phyloP scores from a whole-genome alignment of 2,329 filamentous ascomycete genomes.

The Pseudogymnoascus sp. region DNA sequence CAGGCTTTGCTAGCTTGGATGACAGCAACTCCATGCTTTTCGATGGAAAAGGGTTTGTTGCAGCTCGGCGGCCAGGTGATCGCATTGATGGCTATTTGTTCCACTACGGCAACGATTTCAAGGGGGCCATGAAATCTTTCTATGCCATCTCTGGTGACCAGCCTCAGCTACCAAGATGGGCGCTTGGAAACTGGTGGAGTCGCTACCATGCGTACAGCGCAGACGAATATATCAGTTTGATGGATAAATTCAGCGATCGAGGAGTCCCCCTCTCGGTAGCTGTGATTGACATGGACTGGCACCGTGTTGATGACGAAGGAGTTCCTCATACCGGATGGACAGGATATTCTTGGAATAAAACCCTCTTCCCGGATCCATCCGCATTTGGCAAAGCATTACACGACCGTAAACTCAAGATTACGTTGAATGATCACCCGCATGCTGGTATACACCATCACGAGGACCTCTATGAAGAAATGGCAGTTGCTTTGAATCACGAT shows the following conservation, averaged over 20 bases:
- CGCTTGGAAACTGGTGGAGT: slow-evolving; percentile 59
- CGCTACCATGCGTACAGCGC: slow-evolving; percentile 52
- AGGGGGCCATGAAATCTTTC: slow-evolving; percentile 44
- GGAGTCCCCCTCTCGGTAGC: slow-evolving; percentile 50
- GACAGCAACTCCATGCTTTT: slow-evolving; percentile 52
- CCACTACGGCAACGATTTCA: slow-evolving; percentile 49
- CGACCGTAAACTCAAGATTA: slow-evolving; percentile 43
- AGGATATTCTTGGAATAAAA: slow-evolving; percentile 55
- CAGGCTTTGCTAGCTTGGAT: slow-evolving; percentile 45
- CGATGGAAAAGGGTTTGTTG: slow-evolving; percentile 44
- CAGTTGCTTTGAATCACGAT: slow-evolving; percentile 43
- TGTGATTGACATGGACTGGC: slow-evolving; percentile 62
- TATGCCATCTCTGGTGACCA: slow-evolving; percentile 50
- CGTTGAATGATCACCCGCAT: slow-evolving; percentile 56
- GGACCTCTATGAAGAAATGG: slow-evolving; percentile 48
- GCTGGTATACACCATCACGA: slow-evolving; percentile 46
- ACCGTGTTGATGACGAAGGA: slow-evolving; percentile 42
- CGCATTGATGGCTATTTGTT: slow-evolving; percentile 54
- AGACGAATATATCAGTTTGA: slow-evolving; percentile 48
- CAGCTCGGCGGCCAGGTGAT: slow-evolving; percentile 37
- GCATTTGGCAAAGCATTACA: slow-evolving; percentile 45
- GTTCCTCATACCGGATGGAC: slow-evolving; percentile 47
- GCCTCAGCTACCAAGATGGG: slow-evolving; percentile 48
- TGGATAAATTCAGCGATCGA: slow-evolving; percentile 46
- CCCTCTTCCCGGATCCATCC: slow-evolving; percentile 49